A percentile compares a stretch with the other conserved stretches of the same genome.
These are phyloP conservation scores for Suaeda aralocaspica DNA, from an alignment of 148 eudicot species.

Conservation along the genomic window DNA sequence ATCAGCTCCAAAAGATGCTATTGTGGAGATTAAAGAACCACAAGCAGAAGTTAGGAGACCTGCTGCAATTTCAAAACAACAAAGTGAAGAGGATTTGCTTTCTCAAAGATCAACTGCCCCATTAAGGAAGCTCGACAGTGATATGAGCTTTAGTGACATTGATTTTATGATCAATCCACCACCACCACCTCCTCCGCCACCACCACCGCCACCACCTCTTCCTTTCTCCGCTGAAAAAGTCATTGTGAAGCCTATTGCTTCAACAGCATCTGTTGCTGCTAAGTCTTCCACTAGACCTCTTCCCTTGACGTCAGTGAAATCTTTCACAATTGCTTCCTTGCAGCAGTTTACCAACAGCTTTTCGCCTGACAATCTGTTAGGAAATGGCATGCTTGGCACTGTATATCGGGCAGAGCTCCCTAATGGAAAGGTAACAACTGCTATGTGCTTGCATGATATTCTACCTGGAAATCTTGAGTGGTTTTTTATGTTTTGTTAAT, in stretches of 20 bases:
- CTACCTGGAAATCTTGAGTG: neutral
- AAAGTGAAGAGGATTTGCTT: conserved; percentile 38
- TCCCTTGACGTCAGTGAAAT: conserved; percentile 67
- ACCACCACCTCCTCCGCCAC: conserved; percentile 60
- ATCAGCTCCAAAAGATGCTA: conserved; percentile 48
- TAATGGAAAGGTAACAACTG: conserved; percentile 59
- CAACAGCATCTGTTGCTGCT: conserved; percentile 34
- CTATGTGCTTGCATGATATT: too few species aligned
- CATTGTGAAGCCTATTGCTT: conserved; percentile 47
- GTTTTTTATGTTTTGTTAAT: too few species aligned
- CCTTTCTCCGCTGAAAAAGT: conserved; percentile 42
- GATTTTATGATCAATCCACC: conserved; percentile 60
- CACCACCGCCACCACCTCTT: conserved; percentile 50
- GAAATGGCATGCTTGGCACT: conserved; percentile 88
- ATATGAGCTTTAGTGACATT: conserved; percentile 57
- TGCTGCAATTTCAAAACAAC: conserved; percentile 37
- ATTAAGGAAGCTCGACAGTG: conserved; percentile 43
- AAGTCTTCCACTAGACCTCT: conserved; percentile 41
- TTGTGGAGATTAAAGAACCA: conserved; percentile 42
- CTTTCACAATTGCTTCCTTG: conserved; percentile 84
- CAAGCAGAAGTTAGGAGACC: conserved; percentile 40
- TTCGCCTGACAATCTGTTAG: conserved; percentile 85
- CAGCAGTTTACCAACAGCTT: conserved; percentile 93
- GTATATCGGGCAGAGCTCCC: conserved; percentile 83
- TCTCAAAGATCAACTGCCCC: conserved; percentile 38